A percentile compares a stretch with the other conserved stretches of the same genome.
These are phyloP conservation scores for Mycogone perniciosa DNA, from an alignment of 2,329 filamentous ascomycete genomes.

Conservation along the genomic window DNA sequence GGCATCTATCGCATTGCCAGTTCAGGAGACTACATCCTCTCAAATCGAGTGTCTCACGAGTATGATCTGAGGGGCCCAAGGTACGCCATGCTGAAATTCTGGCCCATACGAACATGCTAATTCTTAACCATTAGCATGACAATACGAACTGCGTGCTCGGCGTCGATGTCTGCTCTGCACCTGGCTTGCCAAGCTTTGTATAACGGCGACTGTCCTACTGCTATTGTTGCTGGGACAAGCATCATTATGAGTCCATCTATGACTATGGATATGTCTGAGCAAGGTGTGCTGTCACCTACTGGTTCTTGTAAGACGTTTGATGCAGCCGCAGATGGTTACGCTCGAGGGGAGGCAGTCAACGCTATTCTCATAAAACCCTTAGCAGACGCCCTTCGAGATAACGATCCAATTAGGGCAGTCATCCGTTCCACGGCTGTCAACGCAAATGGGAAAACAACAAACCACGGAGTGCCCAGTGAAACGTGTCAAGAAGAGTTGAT, in stretches of 20 bases:
- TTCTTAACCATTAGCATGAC: slow-evolving; percentile 15
- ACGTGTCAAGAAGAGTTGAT: slow-evolving; percentile 29
- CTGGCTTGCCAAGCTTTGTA: slow-evolving; percentile 27
- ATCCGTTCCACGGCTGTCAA: slow-evolving; percentile 33
- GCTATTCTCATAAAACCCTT: slow-evolving; percentile 41
- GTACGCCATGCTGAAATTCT: slow-evolving; percentile 13
- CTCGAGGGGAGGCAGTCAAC: slow-evolving; percentile 41
- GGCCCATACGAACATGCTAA: not conserved
- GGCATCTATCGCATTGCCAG: slow-evolving; percentile 19
- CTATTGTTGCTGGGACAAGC: slow-evolving; percentile 27
- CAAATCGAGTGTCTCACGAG: slow-evolving; percentile 30
- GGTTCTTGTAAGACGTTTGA: slow-evolving; percentile 34
- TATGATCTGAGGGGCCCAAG: slow-evolving; percentile 28
- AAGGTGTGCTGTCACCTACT: slow-evolving; percentile 30
- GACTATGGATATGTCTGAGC: slow-evolving; percentile 23
- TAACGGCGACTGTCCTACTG: slow-evolving; percentile 20
- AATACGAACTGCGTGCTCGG: slow-evolving; percentile 35
- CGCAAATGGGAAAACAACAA: slow-evolving; percentile 36
- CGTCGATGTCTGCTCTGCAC: slow-evolving; percentile 30
- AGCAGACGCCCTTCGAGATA: slow-evolving; percentile 39
- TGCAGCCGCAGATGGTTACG: slow-evolving; percentile 42
- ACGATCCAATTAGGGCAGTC: slow-evolving; percentile 36
- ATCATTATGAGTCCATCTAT: slow-evolving; percentile 25
- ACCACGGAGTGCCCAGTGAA: slow-evolving; percentile 34
- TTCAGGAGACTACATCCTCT: slow-evolving; percentile 20